phyloP scores from a whole-genome alignment of 805 yeast species.

The Myxozyma kluyveri region DNA sequence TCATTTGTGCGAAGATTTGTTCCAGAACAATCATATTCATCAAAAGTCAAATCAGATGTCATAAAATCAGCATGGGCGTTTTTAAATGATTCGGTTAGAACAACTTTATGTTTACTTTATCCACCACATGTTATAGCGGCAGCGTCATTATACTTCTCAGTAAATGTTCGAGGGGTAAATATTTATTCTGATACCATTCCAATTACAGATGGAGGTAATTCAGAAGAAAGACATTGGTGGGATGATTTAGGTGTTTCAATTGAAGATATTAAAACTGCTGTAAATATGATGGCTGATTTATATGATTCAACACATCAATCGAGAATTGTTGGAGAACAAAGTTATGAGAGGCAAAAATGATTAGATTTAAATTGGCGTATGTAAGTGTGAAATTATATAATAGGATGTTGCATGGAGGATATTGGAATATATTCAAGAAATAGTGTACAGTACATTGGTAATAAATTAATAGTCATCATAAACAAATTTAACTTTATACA shows the following conservation, averaged over 20 bases:
- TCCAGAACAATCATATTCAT: constrained; percentile 3
- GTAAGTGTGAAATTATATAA: neutral
- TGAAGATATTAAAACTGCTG: constrained; percentile 26
- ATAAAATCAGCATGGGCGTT: constrained; percentile 40
- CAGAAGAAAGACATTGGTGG: constrained; percentile 21
- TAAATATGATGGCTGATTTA: constrained; percentile 32
- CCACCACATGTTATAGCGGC: constrained; percentile 40
- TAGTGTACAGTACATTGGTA: neutral
- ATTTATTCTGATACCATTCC: constrained; percentile 3
- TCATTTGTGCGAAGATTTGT: constrained; percentile 26
- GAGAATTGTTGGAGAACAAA: constrained; percentile 17
- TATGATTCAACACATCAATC: constrained; percentile 14
- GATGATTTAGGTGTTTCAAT: constrained; percentile 22
- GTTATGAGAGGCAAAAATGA: constrained; percentile 6
- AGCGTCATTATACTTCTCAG: constrained; percentile 41
- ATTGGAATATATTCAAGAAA: neutral
- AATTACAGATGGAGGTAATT: neutral
- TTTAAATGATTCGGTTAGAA: constrained; percentile 42
- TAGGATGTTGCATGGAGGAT: neutral
- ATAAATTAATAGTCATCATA: no score
- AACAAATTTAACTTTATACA: neutral
- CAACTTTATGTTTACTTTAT: constrained; percentile 38
- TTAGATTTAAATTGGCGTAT: neutral
- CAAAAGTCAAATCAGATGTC: constrained; percentile 29
- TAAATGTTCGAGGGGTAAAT: constrained; percentile 15